Percentiles rank a stretch among this genome's conserved stretches.
These are phyloP conservation scores for Aechmea fasciata DNA, from an alignment of 176 grass and related monocot species.

Conservation along the genomic window DNA sequence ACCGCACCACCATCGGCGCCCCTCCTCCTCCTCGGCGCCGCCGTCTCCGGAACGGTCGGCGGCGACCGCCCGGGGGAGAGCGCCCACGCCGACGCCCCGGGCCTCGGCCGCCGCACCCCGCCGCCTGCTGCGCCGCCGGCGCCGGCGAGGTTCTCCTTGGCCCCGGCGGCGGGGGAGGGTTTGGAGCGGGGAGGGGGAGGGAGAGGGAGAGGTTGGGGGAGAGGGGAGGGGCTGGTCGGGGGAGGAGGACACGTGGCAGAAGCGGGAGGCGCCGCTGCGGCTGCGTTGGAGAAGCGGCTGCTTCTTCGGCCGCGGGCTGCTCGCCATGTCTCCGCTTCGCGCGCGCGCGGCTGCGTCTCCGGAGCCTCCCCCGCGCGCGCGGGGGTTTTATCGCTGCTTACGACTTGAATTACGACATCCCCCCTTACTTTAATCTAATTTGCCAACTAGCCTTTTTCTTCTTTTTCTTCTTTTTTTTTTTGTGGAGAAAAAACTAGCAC, in stretches of 20 bases:
- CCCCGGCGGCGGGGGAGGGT: not conserved
- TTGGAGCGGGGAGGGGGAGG: conserved; percentile 22
- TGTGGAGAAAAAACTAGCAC: no score
- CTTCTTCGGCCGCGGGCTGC: conserved; percentile 10
- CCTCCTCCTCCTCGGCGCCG: conserved; percentile 20
- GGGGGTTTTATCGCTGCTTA: not conserved
- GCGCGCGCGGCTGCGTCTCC: not conserved
- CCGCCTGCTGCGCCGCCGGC: conserved; percentile 16
- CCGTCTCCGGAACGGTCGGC: not conserved
- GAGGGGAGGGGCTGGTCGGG: conserved; percentile 27
- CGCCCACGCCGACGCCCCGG: conserved; percentile 16
- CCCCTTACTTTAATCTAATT: no score
- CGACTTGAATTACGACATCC: not conserved
- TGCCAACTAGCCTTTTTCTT: no score
- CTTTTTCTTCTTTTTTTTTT: no score
- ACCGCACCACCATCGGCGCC: conserved; percentile 17
- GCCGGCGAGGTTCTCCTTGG: conserved; percentile 27
- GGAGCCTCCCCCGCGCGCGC: not conserved
- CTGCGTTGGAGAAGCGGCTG: conserved; percentile 2
- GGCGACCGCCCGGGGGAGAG: conserved; percentile 20
- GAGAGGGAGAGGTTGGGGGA: conserved; percentile 33
- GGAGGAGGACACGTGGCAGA: conserved; percentile 10
- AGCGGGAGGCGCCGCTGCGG: conserved; percentile 19
- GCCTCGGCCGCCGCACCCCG: conserved; percentile 27
- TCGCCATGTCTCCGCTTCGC: conserved; percentile 22